Evolutionary conservation across 257 asterid genomes (phyloP).

Genomic region (Forsythia suspensa): DNA sequence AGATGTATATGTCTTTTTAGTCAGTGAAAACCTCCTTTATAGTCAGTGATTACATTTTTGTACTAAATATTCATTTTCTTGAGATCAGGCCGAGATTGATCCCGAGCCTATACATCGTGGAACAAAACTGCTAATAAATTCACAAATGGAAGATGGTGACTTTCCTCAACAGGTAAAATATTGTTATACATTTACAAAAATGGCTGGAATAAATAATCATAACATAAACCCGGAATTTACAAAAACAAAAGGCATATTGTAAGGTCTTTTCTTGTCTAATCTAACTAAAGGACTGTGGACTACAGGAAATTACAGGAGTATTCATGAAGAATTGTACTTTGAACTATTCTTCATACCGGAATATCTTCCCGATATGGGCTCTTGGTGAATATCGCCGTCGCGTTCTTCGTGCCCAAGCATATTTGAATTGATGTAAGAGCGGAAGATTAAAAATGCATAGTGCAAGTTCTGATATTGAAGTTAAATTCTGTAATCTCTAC

Average conservation of each 20-base stretch:
- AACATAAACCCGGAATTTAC: neutral
- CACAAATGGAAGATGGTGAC: slow-evolving; percentile 51
- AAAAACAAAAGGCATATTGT: neutral
- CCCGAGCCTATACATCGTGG: slow-evolving; percentile 47
- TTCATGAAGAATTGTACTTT: slow-evolving; percentile 42
- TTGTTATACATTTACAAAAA: neutral
- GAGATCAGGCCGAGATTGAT: slow-evolving; percentile 32
- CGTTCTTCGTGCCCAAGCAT: slow-evolving; percentile 5
- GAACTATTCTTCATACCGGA: slow-evolving; percentile 39
- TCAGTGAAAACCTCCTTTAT: too few relatives aligned
- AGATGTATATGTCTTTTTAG: too few relatives aligned
- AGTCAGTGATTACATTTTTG: too few relatives aligned
- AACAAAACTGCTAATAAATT: slow-evolving; percentile 36
- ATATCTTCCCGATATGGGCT: slow-evolving; percentile 57
- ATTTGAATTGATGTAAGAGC: too few relatives aligned
- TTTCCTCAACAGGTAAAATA: slow-evolving; percentile 50
- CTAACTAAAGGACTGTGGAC: neutral
- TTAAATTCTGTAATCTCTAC: too few relatives aligned
- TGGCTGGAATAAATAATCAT: too few relatives aligned
- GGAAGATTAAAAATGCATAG: too few relatives aligned
- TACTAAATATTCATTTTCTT: too few relatives aligned
- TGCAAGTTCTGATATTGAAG: too few relatives aligned
- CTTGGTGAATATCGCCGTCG: slow-evolving; percentile 39
- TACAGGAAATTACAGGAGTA: slow-evolving; percentile 45
- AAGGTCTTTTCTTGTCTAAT: too few relatives aligned